Evolutionary conservation across 306 rosid species (phyloP).

Genomic region (Vigna hirtella): DNA sequence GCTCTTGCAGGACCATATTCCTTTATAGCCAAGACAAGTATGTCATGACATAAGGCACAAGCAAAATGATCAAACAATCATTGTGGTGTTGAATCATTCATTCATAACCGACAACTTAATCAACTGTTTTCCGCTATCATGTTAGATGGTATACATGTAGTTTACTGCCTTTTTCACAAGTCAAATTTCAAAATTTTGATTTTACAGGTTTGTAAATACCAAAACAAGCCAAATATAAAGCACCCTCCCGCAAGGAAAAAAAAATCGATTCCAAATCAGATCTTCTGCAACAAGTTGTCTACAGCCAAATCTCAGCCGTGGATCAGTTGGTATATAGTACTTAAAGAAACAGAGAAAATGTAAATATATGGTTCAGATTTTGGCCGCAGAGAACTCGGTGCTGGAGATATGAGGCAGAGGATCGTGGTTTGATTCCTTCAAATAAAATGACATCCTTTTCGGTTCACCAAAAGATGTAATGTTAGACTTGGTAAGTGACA

Average conservation of each 20-base stretch:
- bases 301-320: too few relatives aligned
- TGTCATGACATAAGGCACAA: not conserved
- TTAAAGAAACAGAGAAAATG: not conserved
- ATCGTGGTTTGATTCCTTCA: not conserved
- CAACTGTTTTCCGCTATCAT: not conserved
- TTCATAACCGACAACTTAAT: constrained; percentile 1
- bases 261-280: too few relatives aligned
- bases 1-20: constrained; percentile 26
- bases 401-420: too few relatives aligned
- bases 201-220: not conserved
- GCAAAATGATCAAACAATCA: constrained; percentile 4
- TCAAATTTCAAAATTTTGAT: not conserved
- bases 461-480: not conserved
- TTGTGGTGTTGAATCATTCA: not conserved
- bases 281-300: too few relatives aligned
- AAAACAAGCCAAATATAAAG: not conserved
- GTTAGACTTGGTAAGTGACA: constrained; percentile 33
- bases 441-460: constrained; percentile 10
- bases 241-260: not conserved
- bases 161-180: not conserved
- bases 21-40: constrained; percentile 8
- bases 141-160: not conserved
- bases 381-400: too few relatives aligned
- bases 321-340: too few relatives aligned
- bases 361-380: too few relatives aligned